Base-by-base conservation (phyloP, 2,329 filamentous ascomycete species). In the Ascochyta clinopodiicola region DNA sequence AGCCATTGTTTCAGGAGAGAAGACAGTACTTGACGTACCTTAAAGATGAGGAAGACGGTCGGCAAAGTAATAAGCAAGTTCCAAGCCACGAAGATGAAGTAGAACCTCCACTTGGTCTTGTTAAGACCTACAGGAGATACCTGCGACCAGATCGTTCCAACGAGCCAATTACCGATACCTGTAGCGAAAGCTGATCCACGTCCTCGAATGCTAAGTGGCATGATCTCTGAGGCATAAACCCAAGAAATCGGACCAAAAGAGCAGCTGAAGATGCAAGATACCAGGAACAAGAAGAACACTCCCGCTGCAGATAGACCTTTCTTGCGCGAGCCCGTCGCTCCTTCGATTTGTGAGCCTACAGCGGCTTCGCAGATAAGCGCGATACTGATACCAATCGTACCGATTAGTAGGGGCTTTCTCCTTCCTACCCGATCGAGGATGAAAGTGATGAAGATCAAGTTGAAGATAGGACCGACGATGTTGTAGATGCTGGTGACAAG, bases 171-270 rank as follows among this genome's bases (percentile, higher is more conserved):
- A 1, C 83, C 83, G 39, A 86, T 77, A 43, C 79, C 82, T 0
- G 84, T 85, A 0, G 83, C 82, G 58, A 86, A 85, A 4, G 84
- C 83, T 42, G 80, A 83, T 2, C 84, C 84, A 21, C 81, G 78
- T 6, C 82, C 82, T 29, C 87, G 84, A 50, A 88, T 88, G 59
- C 85, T 84, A 74, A 89, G 82, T 9, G 87, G 86, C 72, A 75
- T 72, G 56, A 89, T 84, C 70, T 89, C 87, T 15, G 82, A 82
- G 69, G 86, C 86, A 70, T 89, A 89, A 1, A 88, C 79, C 85
- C 86, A 88, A 0, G 78, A 81, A 66, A 75, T 71, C 2, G 72
- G 68, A 4, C 70, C 72, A 39, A 74, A 75, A 0, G 69, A 71
- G 22, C 67, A 61, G 10, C 64, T 69, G 61, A 75, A 76, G 40